These are phyloP conservation scores for Oemleria cerasiformis DNA, from an alignment of 306 rosid species.

Conservation along the genomic window DNA sequence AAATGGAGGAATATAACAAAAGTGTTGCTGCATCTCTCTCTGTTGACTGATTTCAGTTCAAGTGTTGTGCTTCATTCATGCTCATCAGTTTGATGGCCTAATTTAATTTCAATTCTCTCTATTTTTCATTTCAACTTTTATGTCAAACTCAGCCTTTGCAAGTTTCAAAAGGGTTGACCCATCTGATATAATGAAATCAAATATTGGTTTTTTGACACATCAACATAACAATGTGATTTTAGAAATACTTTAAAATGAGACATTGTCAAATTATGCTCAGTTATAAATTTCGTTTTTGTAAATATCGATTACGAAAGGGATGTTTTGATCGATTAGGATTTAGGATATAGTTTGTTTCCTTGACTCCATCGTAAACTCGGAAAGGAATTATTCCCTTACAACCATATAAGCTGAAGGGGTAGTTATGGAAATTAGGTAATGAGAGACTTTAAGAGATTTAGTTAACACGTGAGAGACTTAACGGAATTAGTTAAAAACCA, in stretches of 20 bases:
- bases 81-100: constrained; percentile 16
- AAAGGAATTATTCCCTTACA: neutral
- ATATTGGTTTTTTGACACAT: neutral
- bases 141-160: neutral
- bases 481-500: neutral
- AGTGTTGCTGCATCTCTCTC: constrained; percentile 23
- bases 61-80: constrained; percentile 27
- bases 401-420: neutral
- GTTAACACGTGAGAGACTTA: neutral
- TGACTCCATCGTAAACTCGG: neutral
- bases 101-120: neutral
- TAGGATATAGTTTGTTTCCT: neutral
- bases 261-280: no score
- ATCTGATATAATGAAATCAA: neutral
- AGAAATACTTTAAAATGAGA: no score
- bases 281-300: no score
- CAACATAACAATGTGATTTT: neutral
- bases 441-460: neutral
- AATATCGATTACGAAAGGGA: no score
- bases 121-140: neutral
- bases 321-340: neutral
- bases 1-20: constrained; percentile 67
- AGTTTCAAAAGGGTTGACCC: neutral
- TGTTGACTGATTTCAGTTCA: neutral
- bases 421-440: neutral